Percentiles rank a stretch among this genome's conserved stretches.
phyloP scores from a whole-genome alignment of 176 grass and related monocot species.

The Secale cereale region DNA sequence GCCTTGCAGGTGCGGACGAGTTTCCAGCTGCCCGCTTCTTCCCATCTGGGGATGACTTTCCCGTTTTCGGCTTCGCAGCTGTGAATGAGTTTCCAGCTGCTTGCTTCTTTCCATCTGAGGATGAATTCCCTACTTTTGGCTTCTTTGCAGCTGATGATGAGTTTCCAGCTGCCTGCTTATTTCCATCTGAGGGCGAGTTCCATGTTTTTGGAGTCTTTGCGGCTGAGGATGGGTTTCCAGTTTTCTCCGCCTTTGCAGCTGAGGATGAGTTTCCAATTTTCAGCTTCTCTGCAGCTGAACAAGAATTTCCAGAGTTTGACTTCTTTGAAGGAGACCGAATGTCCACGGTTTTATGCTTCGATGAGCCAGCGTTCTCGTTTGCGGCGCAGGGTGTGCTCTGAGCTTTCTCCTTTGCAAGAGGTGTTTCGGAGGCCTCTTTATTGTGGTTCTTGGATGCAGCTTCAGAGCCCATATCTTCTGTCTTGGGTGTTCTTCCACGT shows the following conservation, averaged over 20 bases:
- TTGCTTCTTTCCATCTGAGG: neutral
- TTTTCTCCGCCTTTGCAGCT: constrained; percentile 1
- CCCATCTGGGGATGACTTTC: neutral
- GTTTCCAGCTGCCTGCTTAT: neutral
- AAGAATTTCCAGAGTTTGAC: neutral
- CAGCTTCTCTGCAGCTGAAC: neutral
- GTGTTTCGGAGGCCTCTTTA: neutral
- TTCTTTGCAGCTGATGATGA: constrained; percentile 18
- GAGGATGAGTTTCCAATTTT: constrained; percentile 9
- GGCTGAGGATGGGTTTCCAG: neutral
- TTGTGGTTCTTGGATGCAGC: constrained; percentile 12
- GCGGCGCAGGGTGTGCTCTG: neutral
- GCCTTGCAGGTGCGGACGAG: neutral
- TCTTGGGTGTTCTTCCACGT: constrained; percentile 16
- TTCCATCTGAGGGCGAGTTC: neutral
- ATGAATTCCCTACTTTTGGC: neutral
- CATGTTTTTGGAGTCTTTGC: neutral
- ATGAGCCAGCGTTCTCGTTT: neutral
- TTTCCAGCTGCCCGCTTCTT: constrained; percentile 12
- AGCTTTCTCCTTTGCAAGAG: constrained; percentile 9
- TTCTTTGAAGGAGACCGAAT: neutral
- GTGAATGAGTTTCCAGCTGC: neutral
- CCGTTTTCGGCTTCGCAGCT: neutral
- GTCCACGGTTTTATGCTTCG: constrained; percentile 1
- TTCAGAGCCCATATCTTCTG: neutral